phyloP scores from a whole-genome alignment of 352 stramenopile species.

The Peronosclerospora sorghi region DNA sequence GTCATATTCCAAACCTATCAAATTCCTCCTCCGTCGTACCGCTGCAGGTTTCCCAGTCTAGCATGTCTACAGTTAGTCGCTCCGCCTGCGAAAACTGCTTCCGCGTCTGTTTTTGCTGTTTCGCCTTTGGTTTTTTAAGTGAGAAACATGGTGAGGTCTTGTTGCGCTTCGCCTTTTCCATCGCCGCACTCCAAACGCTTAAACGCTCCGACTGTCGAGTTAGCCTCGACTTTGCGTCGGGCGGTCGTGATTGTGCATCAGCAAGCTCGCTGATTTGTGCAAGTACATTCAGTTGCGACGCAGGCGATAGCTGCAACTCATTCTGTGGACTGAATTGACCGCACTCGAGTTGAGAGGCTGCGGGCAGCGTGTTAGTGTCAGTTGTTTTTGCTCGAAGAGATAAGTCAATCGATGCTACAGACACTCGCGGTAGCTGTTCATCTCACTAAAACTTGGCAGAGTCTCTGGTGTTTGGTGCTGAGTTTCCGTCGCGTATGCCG shows the following conservation, averaged over 20 bases:
- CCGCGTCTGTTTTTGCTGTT: slow-evolving; percentile 9
- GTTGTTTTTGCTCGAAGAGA: not conserved
- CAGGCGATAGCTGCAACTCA: slow-evolving; percentile 44
- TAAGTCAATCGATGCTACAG: not conserved
- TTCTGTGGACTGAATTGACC: not conserved
- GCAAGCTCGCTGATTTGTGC: slow-evolving; percentile 68
- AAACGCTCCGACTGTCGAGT: slow-evolving; percentile 3
- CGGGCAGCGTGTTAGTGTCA: not conserved
- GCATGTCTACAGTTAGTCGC: slow-evolving; percentile 33
- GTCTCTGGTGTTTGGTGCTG: no score
- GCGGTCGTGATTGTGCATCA: slow-evolving; percentile 15
- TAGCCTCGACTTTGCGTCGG: not conserved
- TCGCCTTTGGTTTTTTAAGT: not conserved
- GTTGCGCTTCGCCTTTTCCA: not conserved
- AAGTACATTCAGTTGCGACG: slow-evolving; percentile 60
- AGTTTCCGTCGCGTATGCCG: not conserved
- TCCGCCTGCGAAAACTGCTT: slow-evolving; percentile 15
- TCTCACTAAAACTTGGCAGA: not conserved
- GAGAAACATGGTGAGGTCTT: not conserved
- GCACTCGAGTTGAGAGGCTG: not conserved
- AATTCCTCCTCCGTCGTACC: slow-evolving; percentile 19
- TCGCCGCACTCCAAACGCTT: slow-evolving; percentile 19
- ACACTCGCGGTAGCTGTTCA: not conserved
- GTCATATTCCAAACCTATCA: slow-evolving; percentile 1
- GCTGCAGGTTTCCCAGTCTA: slow-evolving; percentile 55